These are phyloP conservation scores for Takashimella koratensis DNA, from an alignment of 1,284 basidiomycete species.

Conservation along the genomic window DNA sequence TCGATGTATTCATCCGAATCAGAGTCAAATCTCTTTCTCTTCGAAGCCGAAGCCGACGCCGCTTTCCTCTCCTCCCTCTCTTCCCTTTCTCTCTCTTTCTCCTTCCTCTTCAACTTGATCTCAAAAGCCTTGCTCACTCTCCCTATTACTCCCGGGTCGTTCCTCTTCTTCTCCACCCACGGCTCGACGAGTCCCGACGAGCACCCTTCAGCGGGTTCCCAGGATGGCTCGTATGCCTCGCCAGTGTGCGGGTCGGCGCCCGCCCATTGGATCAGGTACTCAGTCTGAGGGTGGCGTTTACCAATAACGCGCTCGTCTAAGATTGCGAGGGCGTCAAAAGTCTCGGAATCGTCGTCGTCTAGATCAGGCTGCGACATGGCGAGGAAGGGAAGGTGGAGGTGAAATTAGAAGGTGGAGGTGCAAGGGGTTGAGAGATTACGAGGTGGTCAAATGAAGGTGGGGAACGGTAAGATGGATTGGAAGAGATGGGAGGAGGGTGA, in stretches of 20 bases:
- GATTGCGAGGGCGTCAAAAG: conserved; percentile 23
- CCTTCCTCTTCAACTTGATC: conserved; percentile 3
- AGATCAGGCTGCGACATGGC: no score
- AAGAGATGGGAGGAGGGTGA: conserved; percentile 6
- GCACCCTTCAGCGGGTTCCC: conserved; percentile 26
- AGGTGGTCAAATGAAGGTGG: no score
- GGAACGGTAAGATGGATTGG: no score
- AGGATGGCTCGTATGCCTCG: conserved; percentile 26
- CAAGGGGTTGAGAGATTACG: no score
- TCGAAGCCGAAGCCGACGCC: not conserved
- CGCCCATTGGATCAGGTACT: conserved; percentile 37
- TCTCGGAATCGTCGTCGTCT: conserved; percentile 14
- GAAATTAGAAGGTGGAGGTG: no score
- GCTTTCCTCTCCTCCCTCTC: not conserved
- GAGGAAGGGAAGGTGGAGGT: no score
- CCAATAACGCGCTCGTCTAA: conserved; percentile 19
- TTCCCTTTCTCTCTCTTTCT: conserved; percentile 10
- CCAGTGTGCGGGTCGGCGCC: conserved; percentile 29
- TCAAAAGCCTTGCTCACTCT: conserved; percentile 1
- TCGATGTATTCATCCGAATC: no score
- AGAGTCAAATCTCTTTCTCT: no score
- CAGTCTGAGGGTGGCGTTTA: conserved; percentile 4
- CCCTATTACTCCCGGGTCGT: conserved; percentile 3
- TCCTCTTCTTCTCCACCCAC: conserved; percentile 26
- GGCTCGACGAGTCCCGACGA: conserved; percentile 23